Base-by-base conservation (phyloP, 148 eudicot genomes). In the Amaranthus hypochondriacus region DNA sequence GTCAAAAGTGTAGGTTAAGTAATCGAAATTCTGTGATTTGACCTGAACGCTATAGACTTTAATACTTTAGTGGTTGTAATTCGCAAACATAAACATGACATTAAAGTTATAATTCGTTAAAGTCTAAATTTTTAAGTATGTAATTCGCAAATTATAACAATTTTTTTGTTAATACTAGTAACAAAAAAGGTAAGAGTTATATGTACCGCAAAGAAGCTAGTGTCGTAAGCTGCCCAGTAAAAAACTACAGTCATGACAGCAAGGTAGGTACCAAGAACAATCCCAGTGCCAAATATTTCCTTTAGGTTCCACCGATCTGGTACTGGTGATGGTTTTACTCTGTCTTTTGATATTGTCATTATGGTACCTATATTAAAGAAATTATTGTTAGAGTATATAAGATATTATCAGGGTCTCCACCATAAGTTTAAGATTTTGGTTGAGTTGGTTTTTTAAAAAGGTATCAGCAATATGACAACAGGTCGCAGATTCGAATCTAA, bases 231-330 rank as follows among this genome's bases (percentile, higher is more conserved):
- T 4, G 75, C 81, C 79, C 85, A 85, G 85, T 86, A 88, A 78
- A 89, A 92, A 42, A 92, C 71, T 18, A 89, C 87, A 48, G 97
- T 92, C 86, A 78, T 87, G 61, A 88, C 62, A 14, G 97, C 97
- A 13, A 89, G 86, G 76, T 89, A 92, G 18, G 78, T 74, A 50
- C 97, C 97, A 13, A 87, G 83, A 57, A 86, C 83, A 62, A 87
- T 54, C 53, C 97, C 97, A 12, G 97, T 92, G 4, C 90, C 84
- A 53, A 92, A 89, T 13, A 92, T 92, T 77, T 92, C 97, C 75
- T 80, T 85, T 10, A 92, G 95, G 83, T 89, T 92, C 97, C 97
- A 92, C 46, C 86, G 85, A 68, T 92, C 97, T 6, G 97, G 97
- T 62, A 83, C 21, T 7, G 97, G 97, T 54, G 97, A 92, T 47